phyloP scores from a whole-genome alignment of 345 rosid genomes.

The Arabidopsis arenosa region DNA sequence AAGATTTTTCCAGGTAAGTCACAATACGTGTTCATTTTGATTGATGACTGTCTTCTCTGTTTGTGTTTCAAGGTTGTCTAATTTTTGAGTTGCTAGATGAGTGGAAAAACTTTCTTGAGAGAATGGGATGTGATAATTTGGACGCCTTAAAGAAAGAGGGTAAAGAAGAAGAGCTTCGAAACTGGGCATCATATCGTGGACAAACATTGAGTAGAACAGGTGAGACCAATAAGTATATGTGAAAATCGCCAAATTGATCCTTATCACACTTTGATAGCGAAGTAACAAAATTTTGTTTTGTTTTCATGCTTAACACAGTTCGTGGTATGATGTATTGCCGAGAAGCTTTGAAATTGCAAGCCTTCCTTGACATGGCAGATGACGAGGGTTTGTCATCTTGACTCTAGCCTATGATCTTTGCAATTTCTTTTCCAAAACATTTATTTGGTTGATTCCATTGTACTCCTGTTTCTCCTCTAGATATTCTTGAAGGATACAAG shows the following conservation, averaged over 20 bases:
- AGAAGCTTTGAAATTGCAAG: slow-evolving; percentile 86
- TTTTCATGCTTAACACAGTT: slow-evolving; percentile 57
- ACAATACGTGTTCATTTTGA: background rate
- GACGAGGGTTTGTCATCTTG: slow-evolving; percentile 62
- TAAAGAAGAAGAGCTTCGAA: slow-evolving; percentile 71
- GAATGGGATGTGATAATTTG: slow-evolving; percentile 67
- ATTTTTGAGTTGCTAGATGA: slow-evolving; percentile 60
- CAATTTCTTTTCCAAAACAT: slow-evolving; percentile 20
- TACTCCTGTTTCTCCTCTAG: slow-evolving; percentile 50
- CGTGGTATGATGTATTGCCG: slow-evolving; percentile 98
- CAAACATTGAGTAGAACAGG: slow-evolving; percentile 98
- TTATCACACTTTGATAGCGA: slow-evolving; percentile 1
- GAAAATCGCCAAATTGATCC: background rate
- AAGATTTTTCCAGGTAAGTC: slow-evolving; percentile 82
- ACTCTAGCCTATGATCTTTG: slow-evolving; percentile 20
- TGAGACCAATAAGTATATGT: slow-evolving; percentile 30
- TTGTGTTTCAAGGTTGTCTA: slow-evolving; percentile 17
- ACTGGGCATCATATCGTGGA: slow-evolving; percentile 94
- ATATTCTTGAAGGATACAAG: slow-evolving; percentile 82
- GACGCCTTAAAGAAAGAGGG: slow-evolving; percentile 56
- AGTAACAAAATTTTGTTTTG: background rate
- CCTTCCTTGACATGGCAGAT: slow-evolving; percentile 84
- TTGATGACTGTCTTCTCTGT: slow-evolving; percentile 8
- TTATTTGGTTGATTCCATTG: slow-evolving; percentile 6
- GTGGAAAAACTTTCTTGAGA: slow-evolving; percentile 90